A percentile compares a stretch with the other conserved stretches of the same genome.
phyloP scores from a whole-genome alignment of 176 grass and related monocot species.

The Secale cereale region DNA sequence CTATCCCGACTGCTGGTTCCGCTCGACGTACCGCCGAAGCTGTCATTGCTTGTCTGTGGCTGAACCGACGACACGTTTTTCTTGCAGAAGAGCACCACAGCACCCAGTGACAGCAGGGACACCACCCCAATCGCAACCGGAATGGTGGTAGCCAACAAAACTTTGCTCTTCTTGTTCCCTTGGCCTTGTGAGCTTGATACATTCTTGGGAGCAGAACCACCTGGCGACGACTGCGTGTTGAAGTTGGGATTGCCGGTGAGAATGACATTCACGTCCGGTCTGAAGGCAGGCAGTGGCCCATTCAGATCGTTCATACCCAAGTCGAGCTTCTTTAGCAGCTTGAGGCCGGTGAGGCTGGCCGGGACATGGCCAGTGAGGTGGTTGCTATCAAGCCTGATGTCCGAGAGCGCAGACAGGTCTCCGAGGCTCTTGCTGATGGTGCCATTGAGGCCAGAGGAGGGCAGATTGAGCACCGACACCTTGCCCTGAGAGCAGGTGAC shows the following conservation, averaged over 20 bases:
- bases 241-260: slow-evolving; percentile 52
- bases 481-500: slow-evolving; percentile 46
- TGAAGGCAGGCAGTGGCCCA: slow-evolving; percentile 60
- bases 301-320: slow-evolving; percentile 61
- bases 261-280: slow-evolving; percentile 28
- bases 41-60: slow-evolving; percentile 23
- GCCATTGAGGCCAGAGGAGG: slow-evolving; percentile 46
- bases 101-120: neutral
- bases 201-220: neutral
- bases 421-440: slow-evolving; percentile 64
- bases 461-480: slow-evolving; percentile 50
- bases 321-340: slow-evolving; percentile 51
- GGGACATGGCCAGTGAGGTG: slow-evolving; percentile 66
- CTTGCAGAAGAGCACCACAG: slow-evolving; percentile 29
- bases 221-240: neutral
- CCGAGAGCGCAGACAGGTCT: slow-evolving; percentile 40
- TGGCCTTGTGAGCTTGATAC: neutral
- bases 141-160: slow-evolving; percentile 39
- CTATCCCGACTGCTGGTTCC: slow-evolving; percentile 20
- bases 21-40: slow-evolving; percentile 30
- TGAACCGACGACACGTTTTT: slow-evolving; percentile 17
- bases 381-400: slow-evolving; percentile 52
- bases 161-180: neutral
- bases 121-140: slow-evolving; percentile 36
- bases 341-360: slow-evolving; percentile 40